Base-by-base conservation (phyloP, 2,329 filamentous ascomycete species). In the Aspergillus hortae region DNA sequence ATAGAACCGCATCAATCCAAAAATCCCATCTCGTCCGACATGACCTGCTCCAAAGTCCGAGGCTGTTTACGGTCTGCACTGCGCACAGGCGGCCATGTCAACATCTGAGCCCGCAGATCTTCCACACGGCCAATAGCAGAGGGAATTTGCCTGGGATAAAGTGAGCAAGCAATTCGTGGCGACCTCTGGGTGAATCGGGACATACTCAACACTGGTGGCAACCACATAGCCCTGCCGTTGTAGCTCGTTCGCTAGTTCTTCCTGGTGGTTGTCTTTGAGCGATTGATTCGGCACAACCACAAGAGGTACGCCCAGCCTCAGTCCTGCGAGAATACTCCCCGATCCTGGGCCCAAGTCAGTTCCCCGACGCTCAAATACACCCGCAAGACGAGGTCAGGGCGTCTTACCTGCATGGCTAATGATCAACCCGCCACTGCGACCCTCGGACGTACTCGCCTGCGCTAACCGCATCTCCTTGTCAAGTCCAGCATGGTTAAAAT, bases 201-300 rank as follows among this genome's bases (percentile, higher is more conserved):
- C 80, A 50, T 79, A 90, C 87, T 80, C 77, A 40, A 90, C 73
- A 48, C 79, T 75, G 10, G 87, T 88, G 61, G 86, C 80, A n/a
- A 92, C 78, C 2, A 90, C 84, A 71, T 95, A 95, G 21, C 87
- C 86, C 59, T 90, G 83, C 21, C 78, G 74, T 30, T 87, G 82
- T 51, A 97, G 80, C 59, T 89, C 86, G 46, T 85, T 78, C 0
- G 92, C 92, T 49, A 99, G 81, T 69, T 97, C 90, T 17, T 84
- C 81, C 71, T 99, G 94, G 67, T 99, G 94, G 63, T 99, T 92
- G 65, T 95, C 86, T 61, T 96, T 80, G 0, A 99, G 80, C 6
- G 78, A 77, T 1, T 84, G 80, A 68, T 99, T 99, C 2, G 92
- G 89, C 2, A 99, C 91, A 1, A 96, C 90, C 46, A 99, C 81